phyloP scores from a whole-genome alignment of 176 grass and related monocot species.

The Thalia dealbata region DNA sequence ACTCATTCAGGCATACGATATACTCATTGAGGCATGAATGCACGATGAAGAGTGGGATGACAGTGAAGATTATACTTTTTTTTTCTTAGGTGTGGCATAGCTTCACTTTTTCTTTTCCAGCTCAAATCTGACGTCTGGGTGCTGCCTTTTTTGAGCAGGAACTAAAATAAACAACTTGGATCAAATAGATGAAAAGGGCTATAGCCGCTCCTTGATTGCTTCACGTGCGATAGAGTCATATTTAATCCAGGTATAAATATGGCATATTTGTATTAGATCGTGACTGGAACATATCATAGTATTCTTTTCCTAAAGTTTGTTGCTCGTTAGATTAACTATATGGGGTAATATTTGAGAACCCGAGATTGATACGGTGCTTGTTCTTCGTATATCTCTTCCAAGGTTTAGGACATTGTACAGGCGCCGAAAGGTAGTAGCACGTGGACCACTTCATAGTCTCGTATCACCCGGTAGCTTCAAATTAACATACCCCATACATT shows the following conservation, averaged over 20 bases:
- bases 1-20: neutral
- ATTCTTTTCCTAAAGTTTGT: no score
- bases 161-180: conserved; percentile 84
- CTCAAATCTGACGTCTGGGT: neutral
- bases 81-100: neutral
- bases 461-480: no score
- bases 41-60: neutral
- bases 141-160: conserved; percentile 33
- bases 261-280: conserved; percentile 8
- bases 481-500: no score
- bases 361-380: no score
- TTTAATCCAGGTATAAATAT: conserved; percentile 75
- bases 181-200: conserved; percentile 57
- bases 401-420: no score
- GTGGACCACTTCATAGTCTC: no score
- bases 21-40: neutral
- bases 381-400: no score
- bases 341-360: no score
- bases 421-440: no score
- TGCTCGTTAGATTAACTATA: no score
- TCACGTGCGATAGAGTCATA: conserved; percentile 89
- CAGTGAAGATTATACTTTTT: neutral
- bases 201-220: conserved; percentile 69
- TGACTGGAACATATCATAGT: neutral
- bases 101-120: neutral